These are phyloP conservation scores for Botrytis byssoidea DNA, from an alignment of 2,329 filamentous ascomycete genomes.

Conservation along the genomic window DNA sequence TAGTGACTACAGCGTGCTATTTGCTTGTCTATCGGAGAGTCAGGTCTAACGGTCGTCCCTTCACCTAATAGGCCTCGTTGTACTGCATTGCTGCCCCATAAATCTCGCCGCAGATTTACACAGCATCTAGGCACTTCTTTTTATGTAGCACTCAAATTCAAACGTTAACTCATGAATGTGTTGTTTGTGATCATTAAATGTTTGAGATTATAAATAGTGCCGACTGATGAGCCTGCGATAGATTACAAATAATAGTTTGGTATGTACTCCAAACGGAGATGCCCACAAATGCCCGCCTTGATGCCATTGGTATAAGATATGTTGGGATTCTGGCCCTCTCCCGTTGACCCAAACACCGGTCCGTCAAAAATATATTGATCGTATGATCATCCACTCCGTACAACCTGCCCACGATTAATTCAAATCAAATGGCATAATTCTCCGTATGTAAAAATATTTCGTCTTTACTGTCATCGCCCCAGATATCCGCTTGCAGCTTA, in stretches of 20 bases:
- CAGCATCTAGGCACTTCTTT: not conserved
- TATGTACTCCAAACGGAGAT: not conserved
- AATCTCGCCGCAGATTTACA: not conserved
- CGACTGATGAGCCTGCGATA: constrained; percentile 8
- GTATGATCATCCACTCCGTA: not conserved
- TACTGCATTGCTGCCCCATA: constrained; percentile 15
- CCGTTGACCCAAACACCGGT: constrained; percentile 5
- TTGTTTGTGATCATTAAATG: constrained; percentile 12
- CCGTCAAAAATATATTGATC: constrained; percentile 11
- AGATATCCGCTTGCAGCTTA: constrained; percentile 76
- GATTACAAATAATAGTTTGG: constrained; percentile 15
- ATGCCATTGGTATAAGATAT: constrained; percentile 12
- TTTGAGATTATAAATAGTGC: constrained; percentile 15
- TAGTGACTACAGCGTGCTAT: not conserved
- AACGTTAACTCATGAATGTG: not conserved
- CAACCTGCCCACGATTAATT: not conserved
- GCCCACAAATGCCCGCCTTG: constrained; percentile 1
- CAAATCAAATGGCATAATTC: constrained; percentile 78
- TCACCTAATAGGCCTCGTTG: constrained; percentile 5
- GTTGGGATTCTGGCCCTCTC: constrained; percentile 8
- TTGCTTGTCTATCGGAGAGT: not conserved
- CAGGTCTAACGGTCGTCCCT: not conserved
- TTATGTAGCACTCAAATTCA: not conserved
- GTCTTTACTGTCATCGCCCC: constrained; percentile 73
- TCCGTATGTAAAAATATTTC: constrained; percentile 95